Percentiles rank a stretch among this genome's conserved stretches.
phyloP scores from a whole-genome alignment of 2,329 filamentous ascomycete species.

The Aspergillus amoenus region DNA sequence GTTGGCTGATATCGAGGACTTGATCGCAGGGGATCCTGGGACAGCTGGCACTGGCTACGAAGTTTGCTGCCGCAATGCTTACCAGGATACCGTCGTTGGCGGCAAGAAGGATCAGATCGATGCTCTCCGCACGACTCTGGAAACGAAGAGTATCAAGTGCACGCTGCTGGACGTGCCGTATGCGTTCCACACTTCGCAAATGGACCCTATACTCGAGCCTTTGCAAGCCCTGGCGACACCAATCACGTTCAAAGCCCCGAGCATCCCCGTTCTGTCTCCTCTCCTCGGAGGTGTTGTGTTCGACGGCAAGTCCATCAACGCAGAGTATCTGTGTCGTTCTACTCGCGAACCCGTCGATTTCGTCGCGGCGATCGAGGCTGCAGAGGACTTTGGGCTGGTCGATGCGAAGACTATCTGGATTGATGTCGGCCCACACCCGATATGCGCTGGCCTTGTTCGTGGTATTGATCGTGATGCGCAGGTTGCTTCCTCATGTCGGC shows the following conservation, averaged over 20 bases:
- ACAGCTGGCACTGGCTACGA: constrained; percentile 31
- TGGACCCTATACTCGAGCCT: constrained; percentile 19
- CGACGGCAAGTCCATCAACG: constrained; percentile 56
- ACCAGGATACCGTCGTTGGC: constrained; percentile 71
- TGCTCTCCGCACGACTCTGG: constrained; percentile 51
- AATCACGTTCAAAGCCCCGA: constrained; percentile 5
- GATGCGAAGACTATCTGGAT: constrained; percentile 69
- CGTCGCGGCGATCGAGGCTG: constrained; percentile 59
- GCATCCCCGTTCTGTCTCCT: constrained; percentile 64
- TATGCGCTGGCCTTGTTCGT: constrained; percentile 70
- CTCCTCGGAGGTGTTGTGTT: constrained; percentile 58
- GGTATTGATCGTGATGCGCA: constrained; percentile 58
- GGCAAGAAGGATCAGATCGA: constrained; percentile 60
- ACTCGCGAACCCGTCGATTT: constrained; percentile 70
- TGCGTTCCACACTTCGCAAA: constrained; percentile 44
- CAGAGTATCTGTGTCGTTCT: constrained; percentile 64
- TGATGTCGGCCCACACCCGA: constrained; percentile 71
- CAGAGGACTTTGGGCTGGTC: constrained; percentile 50
- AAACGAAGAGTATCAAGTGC: constrained; percentile 58
- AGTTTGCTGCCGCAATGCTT: constrained; percentile 73
- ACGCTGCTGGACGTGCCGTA: constrained; percentile 66
- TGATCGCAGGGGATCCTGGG: neutral
- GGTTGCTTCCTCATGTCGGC: constrained; percentile 61
- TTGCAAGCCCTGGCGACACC: neutral
- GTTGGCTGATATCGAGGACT: constrained; percentile 44